Base-by-base conservation (phyloP, 2,329 filamentous ascomycete genomes). In the Amauroascus verrucosus region DNA sequence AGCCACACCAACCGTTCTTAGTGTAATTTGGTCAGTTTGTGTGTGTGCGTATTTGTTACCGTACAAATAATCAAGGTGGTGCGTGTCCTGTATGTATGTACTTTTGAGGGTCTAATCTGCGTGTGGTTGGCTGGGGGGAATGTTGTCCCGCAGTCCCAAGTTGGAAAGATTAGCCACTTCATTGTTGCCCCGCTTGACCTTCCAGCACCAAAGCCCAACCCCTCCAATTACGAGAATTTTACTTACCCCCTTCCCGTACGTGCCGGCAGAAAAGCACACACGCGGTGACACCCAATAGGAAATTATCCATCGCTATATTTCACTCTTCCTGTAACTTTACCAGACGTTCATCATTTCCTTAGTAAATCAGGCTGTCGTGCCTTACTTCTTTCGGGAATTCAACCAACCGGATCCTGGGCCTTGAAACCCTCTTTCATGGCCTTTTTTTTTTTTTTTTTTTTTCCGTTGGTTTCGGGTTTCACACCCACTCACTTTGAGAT, bases 201-300 rank as follows among this genome's bases (percentile, higher is more conserved):
- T 46, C 16, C 45, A 18, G 28, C 47, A 40, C 24, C 48, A 37
- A 33, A n/a, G n/a, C 37, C 37, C 48, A 51, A 51, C 37, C 48
- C 48, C 48, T 50, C 48, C 48, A 50, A 50, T 50, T 40, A 41
- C 48, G n/a, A 28, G 48, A 28, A 46, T 18, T 46, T 28, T n/a
- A 38, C 38, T 43, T 20, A 22, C 40, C 4, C 30, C 8, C 41
- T 28, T n/a, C n/a, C 41, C 41, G 41, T 48, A 35, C 32, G n/a
- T 48, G 45, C 45, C 45, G 45, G 45, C 45, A 22, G 44, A 46
- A 20, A n/a, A n/a, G n/a, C n/a, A 30, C 30, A 48, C 32, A 49
- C 32, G 35, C 24, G 35, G 47, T 49, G 47, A 49, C 14, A 41
- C 47, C 47, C 47, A 49, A 49, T 49, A 49, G 47, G 47, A 49